Conservation (phyloP, 306 rosid species). For the Coriaria nepalensis region DNA sequence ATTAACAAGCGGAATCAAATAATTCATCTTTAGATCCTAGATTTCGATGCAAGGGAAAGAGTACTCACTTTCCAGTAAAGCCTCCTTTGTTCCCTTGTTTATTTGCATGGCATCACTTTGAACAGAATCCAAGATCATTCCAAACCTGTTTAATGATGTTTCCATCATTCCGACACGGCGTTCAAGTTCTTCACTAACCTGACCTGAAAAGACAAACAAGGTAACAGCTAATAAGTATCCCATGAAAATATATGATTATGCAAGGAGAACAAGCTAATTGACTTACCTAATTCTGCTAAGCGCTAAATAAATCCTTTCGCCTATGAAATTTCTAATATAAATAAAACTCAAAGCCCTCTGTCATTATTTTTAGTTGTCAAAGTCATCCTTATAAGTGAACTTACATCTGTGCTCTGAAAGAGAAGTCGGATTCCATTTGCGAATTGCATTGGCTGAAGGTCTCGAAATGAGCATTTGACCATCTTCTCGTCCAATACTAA, state of each 20-base stretch:
- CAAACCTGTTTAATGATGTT: constrained; percentile 69
- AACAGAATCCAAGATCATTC: constrained; percentile 86
- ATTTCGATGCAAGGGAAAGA: constrained; percentile 15
- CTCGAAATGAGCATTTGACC: constrained; percentile 51
- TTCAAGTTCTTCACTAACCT: constrained; percentile 69
- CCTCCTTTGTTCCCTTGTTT: constrained; percentile 76
- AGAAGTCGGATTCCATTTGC: constrained; percentile 62
- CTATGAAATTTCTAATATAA: not conserved
- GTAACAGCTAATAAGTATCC: constrained; percentile 7
- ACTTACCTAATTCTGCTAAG: not conserved
- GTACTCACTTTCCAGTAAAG: constrained; percentile 59
- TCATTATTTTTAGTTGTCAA: not conserved
- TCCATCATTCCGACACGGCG: constrained; percentile 74
- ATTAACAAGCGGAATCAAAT: not conserved
- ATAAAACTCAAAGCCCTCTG: constrained; percentile 3
- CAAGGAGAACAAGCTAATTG: constrained; percentile 13
- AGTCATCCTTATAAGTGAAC: constrained; percentile 18
- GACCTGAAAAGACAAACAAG: constrained; percentile 39
- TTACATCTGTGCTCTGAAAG: constrained; percentile 52
- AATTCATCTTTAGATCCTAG: constrained; percentile 14
- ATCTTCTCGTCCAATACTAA: constrained; percentile 54
- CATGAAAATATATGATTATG: constrained; percentile 3
- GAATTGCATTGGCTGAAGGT: constrained; percentile 54
- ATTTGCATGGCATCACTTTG: constrained; percentile 75
- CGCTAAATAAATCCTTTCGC: too few species aligned